Evolutionary conservation across 2,329 filamentous ascomycete genomes (phyloP).

Genomic region (Colletotrichum sidae): DNA sequence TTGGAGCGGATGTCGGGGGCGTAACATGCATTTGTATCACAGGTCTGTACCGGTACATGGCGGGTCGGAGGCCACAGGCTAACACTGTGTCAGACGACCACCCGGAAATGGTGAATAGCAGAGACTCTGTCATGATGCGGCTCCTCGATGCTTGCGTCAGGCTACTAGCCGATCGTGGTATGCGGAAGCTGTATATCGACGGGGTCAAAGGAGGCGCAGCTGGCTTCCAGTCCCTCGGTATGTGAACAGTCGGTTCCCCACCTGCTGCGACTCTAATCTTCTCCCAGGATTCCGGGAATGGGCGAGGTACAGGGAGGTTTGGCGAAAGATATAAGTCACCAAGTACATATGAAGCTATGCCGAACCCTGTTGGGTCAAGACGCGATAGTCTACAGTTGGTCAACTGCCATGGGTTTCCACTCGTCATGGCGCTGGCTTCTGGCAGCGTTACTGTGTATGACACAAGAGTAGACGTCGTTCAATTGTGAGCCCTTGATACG

Average conservation of each 20-base stretch:
- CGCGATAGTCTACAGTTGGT: neutral
- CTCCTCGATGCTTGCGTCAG: constrained; percentile 65
- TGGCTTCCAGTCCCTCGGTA: constrained; percentile 64
- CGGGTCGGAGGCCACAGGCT: constrained; percentile 4
- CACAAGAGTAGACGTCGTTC: too few relatives aligned
- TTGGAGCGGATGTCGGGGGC: constrained; percentile 65
- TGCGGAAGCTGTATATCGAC: constrained; percentile 67
- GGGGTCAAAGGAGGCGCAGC: constrained; percentile 63
- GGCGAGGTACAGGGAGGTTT: constrained; percentile 68
- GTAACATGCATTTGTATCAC: constrained; percentile 70
- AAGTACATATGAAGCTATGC: neutral
- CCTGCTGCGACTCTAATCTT: constrained; percentile 16
- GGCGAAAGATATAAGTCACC: constrained; percentile 45
- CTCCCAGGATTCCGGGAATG: constrained; percentile 66
- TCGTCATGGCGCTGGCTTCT: neutral
- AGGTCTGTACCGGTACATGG: constrained; percentile 53
- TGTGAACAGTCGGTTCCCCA: constrained; percentile 38
- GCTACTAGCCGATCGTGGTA: constrained; percentile 59
- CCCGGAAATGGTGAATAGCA: constrained; percentile 54
- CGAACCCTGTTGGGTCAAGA: neutral
- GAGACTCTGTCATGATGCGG: constrained; percentile 63
- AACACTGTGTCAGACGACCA: constrained; percentile 53
- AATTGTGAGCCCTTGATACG: too few relatives aligned
- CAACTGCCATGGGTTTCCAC: neutral
- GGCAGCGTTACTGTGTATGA: neutral